Evolutionary conservation across 2,329 filamentous ascomycete genomes (phyloP), one percentile per base, ranked within the genome.

Genomic region (Fusarium pseudograminearum): DNA sequence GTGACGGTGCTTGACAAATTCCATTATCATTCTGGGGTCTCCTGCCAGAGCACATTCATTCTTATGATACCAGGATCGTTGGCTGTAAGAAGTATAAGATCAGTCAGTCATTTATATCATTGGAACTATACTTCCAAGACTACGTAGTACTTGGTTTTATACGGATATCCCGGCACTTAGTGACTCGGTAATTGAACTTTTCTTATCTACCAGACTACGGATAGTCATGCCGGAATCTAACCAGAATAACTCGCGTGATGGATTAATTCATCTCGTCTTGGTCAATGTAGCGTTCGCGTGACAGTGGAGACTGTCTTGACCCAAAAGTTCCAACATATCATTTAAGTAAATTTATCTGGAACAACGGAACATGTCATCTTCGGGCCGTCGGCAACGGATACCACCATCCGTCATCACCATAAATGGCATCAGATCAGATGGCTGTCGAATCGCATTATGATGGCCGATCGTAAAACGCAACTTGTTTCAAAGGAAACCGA

Each of bases 401-500:
- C 47, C 11, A 22, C 16, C 16, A 14, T 12, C 22, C n/a, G 20
- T 30, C 4, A 31, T 20, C 7, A 8, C 7, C 9, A 18, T 4
- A n/a, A 16, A 11, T 24, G 16, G 40, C 12, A 36, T 42, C 30
- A 52, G 6, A 36, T 42, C 30, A 52, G 6, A 31, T 20, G 34
- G 10, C 24, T 20, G 2, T 16, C 10, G 4, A 22, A 44, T 28
- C 0, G 44, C 22, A 65, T 53, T 28, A 26, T 24, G 22, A 59
- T 20, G 31, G 18, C 28, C 31, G 9, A 20, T 11, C 20, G 4
- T 26, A 18, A 48, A 36, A 63, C 61, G 38, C 9, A 31, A 20
- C 12, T 42, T 38, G 41, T 65, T 65, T 65, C 61, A 53, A 30
- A 20, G 22, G 34, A 4, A 12, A 20, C 15, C 5, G 3, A 22